Evolutionary conservation across 2,329 filamentous ascomycete genomes (phyloP).

Genomic region (Trichocomaceae sp.): DNA sequence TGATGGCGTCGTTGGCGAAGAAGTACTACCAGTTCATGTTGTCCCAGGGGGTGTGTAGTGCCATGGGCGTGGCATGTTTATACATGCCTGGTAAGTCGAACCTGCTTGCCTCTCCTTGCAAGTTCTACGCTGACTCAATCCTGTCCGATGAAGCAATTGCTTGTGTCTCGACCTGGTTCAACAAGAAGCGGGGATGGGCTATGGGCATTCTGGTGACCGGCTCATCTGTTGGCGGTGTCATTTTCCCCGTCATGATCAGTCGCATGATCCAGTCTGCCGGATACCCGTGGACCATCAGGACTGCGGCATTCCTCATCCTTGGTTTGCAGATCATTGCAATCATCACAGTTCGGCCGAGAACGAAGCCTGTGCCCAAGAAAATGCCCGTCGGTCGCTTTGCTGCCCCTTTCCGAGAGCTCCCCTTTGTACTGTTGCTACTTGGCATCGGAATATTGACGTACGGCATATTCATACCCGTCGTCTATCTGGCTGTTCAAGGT

Average conservation of each 20-base stretch:
- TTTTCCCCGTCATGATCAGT: slow-evolving; percentile 57
- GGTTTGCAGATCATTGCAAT: slow-evolving; percentile 49
- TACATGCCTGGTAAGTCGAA: slow-evolving; percentile 35
- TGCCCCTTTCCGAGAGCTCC: not conserved
- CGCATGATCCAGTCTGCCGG: slow-evolving; percentile 48
- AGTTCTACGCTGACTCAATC: slow-evolving; percentile 44
- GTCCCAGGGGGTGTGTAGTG: slow-evolving; percentile 46
- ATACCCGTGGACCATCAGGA: slow-evolving; percentile 53
- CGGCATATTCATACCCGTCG: not conserved
- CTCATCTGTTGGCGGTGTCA: slow-evolving; percentile 52
- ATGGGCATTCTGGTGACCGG: slow-evolving; percentile 13
- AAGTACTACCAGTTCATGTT: slow-evolving; percentile 49
- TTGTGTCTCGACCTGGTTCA: slow-evolving; percentile 29
- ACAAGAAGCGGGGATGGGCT: not conserved
- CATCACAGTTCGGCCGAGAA: slow-evolving; percentile 46
- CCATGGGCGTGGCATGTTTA: slow-evolving; percentile 49
- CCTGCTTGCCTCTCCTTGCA: slow-evolving; percentile 47
- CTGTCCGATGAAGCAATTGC: slow-evolving; percentile 53
- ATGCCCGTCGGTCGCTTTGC: not conserved
- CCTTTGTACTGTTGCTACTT: not conserved
- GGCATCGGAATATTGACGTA: not conserved
- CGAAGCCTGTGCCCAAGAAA: slow-evolving; percentile 17
- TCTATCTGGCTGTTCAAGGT: not conserved
- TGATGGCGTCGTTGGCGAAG: slow-evolving; percentile 46
- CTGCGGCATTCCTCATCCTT: slow-evolving; percentile 55